These are phyloP conservation scores for Kandelia obovata DNA, from an alignment of 345 rosid species.

Conservation along the genomic window DNA sequence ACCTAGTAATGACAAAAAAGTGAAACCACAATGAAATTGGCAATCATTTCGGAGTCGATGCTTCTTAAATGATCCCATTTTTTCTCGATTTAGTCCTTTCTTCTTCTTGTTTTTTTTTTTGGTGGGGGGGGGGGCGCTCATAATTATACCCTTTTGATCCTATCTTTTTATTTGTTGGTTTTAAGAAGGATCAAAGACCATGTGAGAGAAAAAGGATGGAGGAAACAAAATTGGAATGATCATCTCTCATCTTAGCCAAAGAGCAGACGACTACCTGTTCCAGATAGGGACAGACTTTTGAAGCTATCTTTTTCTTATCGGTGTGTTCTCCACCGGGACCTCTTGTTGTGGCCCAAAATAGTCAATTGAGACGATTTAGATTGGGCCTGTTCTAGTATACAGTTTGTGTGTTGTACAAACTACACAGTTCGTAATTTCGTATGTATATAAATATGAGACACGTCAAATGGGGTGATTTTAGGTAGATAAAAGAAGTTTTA, in stretches of 20 bases:
- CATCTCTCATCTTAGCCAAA: no score
- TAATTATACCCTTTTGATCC: neutral
- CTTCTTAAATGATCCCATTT: neutral
- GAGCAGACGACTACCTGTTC: no score
- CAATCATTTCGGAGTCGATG: neutral
- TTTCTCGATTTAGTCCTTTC: neutral
- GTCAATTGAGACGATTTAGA: neutral
- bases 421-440: no score
- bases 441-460: no score
- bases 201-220: no score
- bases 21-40: neutral
- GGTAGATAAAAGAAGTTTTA: no score
- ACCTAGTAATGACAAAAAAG: neutral
- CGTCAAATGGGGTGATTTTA: no score
- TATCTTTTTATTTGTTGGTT: neutral
- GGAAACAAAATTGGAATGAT: no score
- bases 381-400: slow-evolving; percentile 2
- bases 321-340: neutral
- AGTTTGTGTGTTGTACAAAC: neutral
- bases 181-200: no score
- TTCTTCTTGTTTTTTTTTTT: neutral
- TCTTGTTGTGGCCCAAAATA: slow-evolving; percentile 9
- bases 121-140: neutral
- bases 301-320: no score
- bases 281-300: no score